A percentile compares a stretch with the other conserved stretches of the same genome.
Conservation (phyloP, 108 stramenopile species). For the Asterionellopsis glacialis region DNA sequence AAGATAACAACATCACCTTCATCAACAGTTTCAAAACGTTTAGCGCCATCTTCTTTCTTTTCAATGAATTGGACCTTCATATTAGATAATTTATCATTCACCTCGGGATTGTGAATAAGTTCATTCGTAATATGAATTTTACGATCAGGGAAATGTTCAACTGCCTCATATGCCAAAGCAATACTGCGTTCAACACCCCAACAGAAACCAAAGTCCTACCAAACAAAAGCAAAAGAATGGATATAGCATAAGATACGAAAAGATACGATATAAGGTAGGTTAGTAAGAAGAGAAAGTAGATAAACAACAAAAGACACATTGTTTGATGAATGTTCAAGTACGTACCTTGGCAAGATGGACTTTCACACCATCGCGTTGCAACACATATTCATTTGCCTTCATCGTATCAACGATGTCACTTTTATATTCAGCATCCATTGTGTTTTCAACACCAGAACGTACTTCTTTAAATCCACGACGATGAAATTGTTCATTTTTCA, state of each 20-base stretch:
- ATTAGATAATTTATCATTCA: conserved; percentile 85
- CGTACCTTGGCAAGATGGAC: conserved; percentile 72
- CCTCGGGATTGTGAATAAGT: conserved; percentile 95
- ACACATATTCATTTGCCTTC: conserved; percentile 54
- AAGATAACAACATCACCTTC: conserved; percentile 94
- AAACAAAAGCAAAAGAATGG: too few species aligned
- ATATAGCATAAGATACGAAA: not conserved
- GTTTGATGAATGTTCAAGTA: too few species aligned
- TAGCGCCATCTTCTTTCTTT: conserved; percentile 63
- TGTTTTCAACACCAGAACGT: conserved; percentile 59
- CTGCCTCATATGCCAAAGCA: conserved; percentile 90
- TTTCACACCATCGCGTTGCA: conserved; percentile 73
- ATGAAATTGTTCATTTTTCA: conserved; percentile 76
- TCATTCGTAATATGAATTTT: conserved; percentile 94
- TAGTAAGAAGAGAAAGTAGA: not conserved
- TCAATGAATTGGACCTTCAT: conserved; percentile 91
- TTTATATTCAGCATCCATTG: conserved; percentile 75
- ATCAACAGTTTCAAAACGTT: conserved; percentile 72
- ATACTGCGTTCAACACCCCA: conserved; percentile 92
- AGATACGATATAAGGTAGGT: not conserved
- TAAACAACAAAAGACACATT: not conserved
- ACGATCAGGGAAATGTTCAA: conserved; percentile 84
- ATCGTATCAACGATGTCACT: conserved; percentile 67
- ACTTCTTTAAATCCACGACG: conserved; percentile 87
- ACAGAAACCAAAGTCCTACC: conserved; percentile 81